A percentile compares a stretch with the other conserved stretches of the same genome.
These are phyloP conservation scores for Acanthamoeba sp. DNA, from an alignment of 208 protist genomes.

Conservation along the genomic window DNA sequence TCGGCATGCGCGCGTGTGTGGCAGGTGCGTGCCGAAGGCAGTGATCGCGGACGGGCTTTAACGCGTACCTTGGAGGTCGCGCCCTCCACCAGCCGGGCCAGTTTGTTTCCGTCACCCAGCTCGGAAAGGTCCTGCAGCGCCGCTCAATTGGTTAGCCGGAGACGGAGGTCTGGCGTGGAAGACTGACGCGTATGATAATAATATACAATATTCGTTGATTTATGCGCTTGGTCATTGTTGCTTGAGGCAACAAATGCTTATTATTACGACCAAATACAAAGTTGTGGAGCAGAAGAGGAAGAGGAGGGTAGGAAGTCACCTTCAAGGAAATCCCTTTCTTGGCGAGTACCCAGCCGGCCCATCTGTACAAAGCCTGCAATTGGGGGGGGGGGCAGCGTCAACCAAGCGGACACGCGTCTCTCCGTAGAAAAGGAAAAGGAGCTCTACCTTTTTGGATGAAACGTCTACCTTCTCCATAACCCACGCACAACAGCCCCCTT, in stretches of 20 bases:
- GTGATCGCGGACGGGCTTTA: not conserved
- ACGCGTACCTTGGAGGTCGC: not conserved
- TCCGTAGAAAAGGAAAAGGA: not conserved
- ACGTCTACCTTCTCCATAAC: not conserved
- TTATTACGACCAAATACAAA: no score
- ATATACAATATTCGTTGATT: not conserved
- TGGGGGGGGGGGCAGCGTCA: not conserved
- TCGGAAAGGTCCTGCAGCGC: not conserved
- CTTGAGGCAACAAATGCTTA: no score
- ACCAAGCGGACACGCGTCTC: not conserved
- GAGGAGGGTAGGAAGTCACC: not conserved
- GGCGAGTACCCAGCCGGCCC: constrained; percentile 24
- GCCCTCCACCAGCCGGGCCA: constrained; percentile 44
- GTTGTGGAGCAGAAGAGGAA: no score
- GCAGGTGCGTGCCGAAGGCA: no score
- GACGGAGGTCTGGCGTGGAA: no score
- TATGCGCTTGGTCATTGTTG: no score
- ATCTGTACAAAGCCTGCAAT: not conserved
- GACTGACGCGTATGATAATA: not conserved
- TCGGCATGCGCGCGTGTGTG: not conserved
- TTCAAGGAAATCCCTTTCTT: not conserved
- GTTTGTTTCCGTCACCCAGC: constrained; percentile 49
- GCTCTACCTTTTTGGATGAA: not conserved
- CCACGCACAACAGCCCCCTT: not conserved
- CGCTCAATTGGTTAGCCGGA: no score